Base-by-base conservation (phyloP, 768 basidiomycete genomes). In the Leccinellum luteum region DNA sequence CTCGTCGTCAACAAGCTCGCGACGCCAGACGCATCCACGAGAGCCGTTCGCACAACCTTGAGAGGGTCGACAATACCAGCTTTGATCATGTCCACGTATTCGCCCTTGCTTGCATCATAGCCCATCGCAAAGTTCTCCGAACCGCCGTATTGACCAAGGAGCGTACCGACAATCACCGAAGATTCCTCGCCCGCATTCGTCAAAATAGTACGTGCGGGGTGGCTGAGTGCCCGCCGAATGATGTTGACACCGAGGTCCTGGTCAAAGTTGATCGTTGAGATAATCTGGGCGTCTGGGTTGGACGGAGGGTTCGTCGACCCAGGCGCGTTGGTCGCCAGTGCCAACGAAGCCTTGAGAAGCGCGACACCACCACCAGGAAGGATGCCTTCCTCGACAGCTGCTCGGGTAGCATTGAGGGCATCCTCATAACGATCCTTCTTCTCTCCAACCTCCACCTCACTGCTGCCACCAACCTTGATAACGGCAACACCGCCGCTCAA, bases 351-450 rank as follows among this genome's bases (percentile, higher is more conserved):
- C 74, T 94, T 93, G 69, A 97, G 84, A 23, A 97, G 84, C 30
- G 96, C 95, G 34, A 92, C 87, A 73, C 95, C 95, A 69, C 96
- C 96, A 45, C 96, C 96, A 52, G 96, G 96, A 32, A 98, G 89
- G 68, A 98, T 97, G 69, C 96, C 96, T 74, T 99, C 94, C 77
- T 98, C 96, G 27, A 98, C 96, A 47, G 96, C 94, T 21, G 96
- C 96, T 41, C 96, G 89, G 3, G 96, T 98, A 14, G 95, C 94
- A 73, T 97, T 97, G 51, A 98, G 81, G 1, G 95, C 95, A 69
- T 96, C 94, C 64, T 98, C 95, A 69, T 97, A 98, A 34, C 95
- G 83, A 73, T 98, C 96, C 85, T 98, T 97, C 92, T 98, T 98
- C 84, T 98, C 96, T 6, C 95, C 83, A 59, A 98, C 95, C 76